A percentile compares a stretch with the other conserved stretches of the same genome.
Conservation (phyloP, 441 rosid species). For the Croton laevigatus region DNA sequence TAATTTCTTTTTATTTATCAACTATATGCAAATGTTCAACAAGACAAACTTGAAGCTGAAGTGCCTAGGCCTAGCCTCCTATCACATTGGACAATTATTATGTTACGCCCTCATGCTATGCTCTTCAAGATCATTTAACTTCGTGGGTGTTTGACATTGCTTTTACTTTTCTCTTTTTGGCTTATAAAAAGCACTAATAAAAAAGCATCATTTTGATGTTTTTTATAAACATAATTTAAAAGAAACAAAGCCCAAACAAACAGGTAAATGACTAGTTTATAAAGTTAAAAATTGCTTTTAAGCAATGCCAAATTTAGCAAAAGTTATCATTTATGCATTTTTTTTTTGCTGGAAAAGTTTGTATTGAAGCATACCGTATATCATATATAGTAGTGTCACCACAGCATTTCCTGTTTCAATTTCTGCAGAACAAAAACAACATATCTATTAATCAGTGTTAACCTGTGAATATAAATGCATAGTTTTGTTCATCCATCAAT, state of each 20-base stretch:
- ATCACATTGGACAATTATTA: not conserved
- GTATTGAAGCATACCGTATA: not conserved
- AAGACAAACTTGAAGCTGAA: not conserved
- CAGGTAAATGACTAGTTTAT: no score
- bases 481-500: not conserved
- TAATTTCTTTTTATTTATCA: not conserved
- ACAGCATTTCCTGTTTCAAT: not conserved
- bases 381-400: not conserved
- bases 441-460: not conserved
- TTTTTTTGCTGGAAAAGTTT: not conserved
- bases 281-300: no score
- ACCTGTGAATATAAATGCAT: not conserved
- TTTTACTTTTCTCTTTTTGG: no score
- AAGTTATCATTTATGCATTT: not conserved
- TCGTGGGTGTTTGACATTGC: not conserved
- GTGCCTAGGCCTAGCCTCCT: no score
- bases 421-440: not conserved
- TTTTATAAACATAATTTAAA: no score
- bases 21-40: not conserved
- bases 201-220: no score
- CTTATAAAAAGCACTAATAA: no score
- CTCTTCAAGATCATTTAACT: not conserved
- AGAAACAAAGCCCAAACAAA: no score
- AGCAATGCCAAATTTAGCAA: no score
- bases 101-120: not conserved